Evolutionary conservation across 2,329 filamentous ascomycete species (phyloP), one percentile per base, ranked within the genome.

Genomic region (Fusarium luffae): DNA sequence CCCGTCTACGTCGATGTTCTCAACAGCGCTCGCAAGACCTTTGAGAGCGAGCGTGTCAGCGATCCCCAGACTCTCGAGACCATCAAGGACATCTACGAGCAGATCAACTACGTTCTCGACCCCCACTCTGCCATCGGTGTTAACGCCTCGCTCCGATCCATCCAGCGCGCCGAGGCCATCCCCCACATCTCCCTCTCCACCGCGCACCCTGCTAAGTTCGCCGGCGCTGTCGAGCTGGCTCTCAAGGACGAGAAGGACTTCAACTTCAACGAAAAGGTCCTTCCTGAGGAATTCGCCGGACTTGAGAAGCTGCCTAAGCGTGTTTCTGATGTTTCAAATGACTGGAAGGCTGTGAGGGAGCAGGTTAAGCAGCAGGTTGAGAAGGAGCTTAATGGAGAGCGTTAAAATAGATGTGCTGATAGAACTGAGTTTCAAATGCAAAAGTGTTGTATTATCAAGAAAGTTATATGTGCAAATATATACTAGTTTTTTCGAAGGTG

Each of bases 141-240:
- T 41, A 86, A 91, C 19, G 94, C 93, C 1, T 87, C 94, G 0
- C 78, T 89, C 57, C 87, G 94, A 61, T 94, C 93, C 4, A 85
- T 92, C 34, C 77, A 83, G 44, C 84, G 88, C 14, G 79, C 83
- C 1, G 81, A 81, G 28, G 78, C 84, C 4, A 82, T 90, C 54
- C 84, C 81, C n/a, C 92, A 97, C 79, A 92, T 99, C 75, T 90
- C 93, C 2, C 88, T 99, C 4, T 93, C 94, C 3, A 99, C 96
- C 3, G 96, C 96, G 4, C 96, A 99, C 80, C 95, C 96, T 0
- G 96, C 95, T 66, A 99, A 99, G 81, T 99, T 99, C 77, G 90
- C 92, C 1, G 88, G 89, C 32, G 94, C 94, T 0, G 95, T 99
- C 3, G 91, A 94, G 73, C 74, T 92, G 49, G 94, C 95, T 0